These are phyloP conservation scores for Typha latifolia DNA, from an alignment of 176 grass and related monocot species.

Conservation along the genomic window DNA sequence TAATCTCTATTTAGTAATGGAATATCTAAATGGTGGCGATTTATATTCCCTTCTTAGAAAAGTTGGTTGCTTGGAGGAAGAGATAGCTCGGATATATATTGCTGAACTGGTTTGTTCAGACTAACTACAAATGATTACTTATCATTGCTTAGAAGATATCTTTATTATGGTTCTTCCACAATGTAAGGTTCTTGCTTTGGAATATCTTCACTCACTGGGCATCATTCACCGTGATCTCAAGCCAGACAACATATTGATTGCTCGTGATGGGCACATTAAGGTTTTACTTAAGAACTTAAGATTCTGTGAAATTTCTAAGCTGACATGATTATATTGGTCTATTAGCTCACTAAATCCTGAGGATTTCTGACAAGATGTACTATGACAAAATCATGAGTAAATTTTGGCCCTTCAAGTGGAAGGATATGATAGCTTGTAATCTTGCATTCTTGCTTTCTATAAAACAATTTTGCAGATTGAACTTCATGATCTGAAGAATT, in stretches of 20 bases:
- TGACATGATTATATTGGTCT: neutral
- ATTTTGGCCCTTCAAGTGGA: neutral
- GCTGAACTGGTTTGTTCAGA: slow-evolving; percentile 35
- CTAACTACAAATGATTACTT: neutral
- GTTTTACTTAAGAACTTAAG: slow-evolving; percentile 8
- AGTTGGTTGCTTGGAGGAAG: slow-evolving; percentile 42
- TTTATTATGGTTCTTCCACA: neutral
- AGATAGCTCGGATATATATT: slow-evolving; percentile 31
- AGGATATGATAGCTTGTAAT: neutral
- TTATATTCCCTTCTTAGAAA: slow-evolving; percentile 40
- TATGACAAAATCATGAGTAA: neutral
- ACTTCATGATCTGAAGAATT: neutral
- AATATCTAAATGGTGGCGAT: slow-evolving; percentile 47
- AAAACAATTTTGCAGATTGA: neutral
- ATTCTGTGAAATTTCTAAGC: neutral
- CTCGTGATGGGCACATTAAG: slow-evolving; percentile 41
- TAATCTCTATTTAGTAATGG: slow-evolving; percentile 45
- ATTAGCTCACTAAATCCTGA: neutral
- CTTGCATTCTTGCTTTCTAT: neutral
- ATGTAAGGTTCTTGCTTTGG: slow-evolving; percentile 44
- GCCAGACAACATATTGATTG: slow-evolving; percentile 41
- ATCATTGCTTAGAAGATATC: neutral
- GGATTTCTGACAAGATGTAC: neutral
- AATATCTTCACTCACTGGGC: slow-evolving; percentile 41
- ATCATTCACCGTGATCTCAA: slow-evolving; percentile 45